Evolutionary conservation across 768 basidiomycete genomes (phyloP), one percentile per base, ranked within the genome.

Genomic region (Lentinula sp.): DNA sequence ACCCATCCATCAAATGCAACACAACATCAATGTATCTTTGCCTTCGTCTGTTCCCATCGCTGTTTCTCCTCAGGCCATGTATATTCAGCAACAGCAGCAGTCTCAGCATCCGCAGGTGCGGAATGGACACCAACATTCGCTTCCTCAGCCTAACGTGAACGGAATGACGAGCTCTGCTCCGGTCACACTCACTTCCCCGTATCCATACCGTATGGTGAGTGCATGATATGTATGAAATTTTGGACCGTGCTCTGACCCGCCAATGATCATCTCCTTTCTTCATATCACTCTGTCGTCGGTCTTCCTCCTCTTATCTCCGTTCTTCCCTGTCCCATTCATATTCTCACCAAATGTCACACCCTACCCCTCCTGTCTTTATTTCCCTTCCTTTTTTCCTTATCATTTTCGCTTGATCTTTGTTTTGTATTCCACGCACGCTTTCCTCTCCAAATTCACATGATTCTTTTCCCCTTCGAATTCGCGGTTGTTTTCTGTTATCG

Each of bases 121-220:
- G 60, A 66, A 55, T 55, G 35, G 35, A 39, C 53, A 53, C 2
- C 57, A 68, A 48, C 58, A 57, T 35, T 66, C 63, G 9, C 53
- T 54, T 20, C 12, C 53, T 12, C 53, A 54, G 16, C 39, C 53
- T 62, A 60, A 61, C 59, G 65, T 68, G 54, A 72, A 78, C 67
- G 68, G 69, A 61, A 69, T 73, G 60, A 68, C 75, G 64, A 71
- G 66, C 62, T 70, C 73, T 53, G 68, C 75, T 23, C 73, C 79
- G 4, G 76, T 84, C 37, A 76, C 80, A 2, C 74, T 88, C 33
- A 84, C 80, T 58, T 73, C 84, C n/a, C 82, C 86, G 16, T 90
- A 86, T 68, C 72, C 81, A 13, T 69, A 77, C 10, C 61, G 49
- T 32, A 68, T 78, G 23, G 86, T 82, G 67, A 88, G 45, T 46